Evolutionary conservation across 371 early-diverging fungal species (phyloP).

Genomic region (Lichtheimia ramosa): DNA sequence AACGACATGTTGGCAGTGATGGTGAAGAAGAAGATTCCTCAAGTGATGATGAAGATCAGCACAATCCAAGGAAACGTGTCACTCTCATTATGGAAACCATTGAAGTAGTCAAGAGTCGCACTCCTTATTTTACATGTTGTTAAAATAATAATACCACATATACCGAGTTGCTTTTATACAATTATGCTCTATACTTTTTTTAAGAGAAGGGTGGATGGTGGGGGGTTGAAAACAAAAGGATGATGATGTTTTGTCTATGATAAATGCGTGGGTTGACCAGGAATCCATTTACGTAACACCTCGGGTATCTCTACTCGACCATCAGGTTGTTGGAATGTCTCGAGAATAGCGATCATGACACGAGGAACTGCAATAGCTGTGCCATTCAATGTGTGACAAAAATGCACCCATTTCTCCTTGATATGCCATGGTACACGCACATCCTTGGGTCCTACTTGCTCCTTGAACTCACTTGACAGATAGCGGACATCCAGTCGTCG

Average conservation of each 20-base stretch:
- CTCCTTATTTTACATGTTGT: conserved; percentile 29
- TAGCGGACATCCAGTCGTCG: conserved; percentile 74
- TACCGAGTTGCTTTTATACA: no score
- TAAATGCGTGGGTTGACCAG: conserved; percentile 33
- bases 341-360: conserved; percentile 84
- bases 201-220: no score
- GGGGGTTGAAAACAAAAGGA: no score
- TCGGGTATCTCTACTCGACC: conserved; percentile 75
- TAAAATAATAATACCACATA: conserved; percentile 1
- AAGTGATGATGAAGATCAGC: conserved; percentile 7
- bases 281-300: conserved; percentile 73
- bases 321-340: conserved; percentile 74
- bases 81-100: conserved; percentile 26
- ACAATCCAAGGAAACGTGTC: conserved; percentile 14
- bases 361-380: conserved; percentile 95
- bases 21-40: conserved; percentile 15
- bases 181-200: no score
- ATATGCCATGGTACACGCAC: conserved; percentile 36
- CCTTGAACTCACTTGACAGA: conserved; percentile 32
- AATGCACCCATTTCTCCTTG: conserved; percentile 50
- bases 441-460: conserved; percentile 23
- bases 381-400: conserved; percentile 92
- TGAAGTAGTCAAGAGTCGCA: conserved; percentile 21
- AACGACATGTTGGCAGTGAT: conserved; percentile 17
- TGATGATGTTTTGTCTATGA: no score